These are phyloP conservation scores for Bidens hawaiensis DNA, from an alignment of 140 eudicot genomes.

Conservation along the genomic window DNA sequence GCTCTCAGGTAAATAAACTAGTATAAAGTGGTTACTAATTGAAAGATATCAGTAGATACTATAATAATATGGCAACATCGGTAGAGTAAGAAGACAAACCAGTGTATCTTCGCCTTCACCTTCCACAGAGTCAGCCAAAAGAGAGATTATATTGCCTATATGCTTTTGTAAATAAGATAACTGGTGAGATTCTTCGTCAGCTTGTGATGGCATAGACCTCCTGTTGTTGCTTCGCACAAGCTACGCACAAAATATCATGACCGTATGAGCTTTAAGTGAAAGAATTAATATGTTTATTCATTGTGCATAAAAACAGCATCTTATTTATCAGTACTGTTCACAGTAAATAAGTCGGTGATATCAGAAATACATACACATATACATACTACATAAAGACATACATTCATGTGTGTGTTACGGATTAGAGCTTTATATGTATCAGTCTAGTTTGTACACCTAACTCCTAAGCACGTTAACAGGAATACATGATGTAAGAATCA, in stretches of 20 bases:
- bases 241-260: slow-evolving; percentile 39
- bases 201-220: slow-evolving; percentile 88
- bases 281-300: background rate
- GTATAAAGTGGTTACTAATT: background rate
- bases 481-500: background rate
- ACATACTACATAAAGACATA: background rate
- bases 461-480: background rate
- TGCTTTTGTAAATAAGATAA: slow-evolving; percentile 90
- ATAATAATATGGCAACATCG: background rate
- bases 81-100: slow-evolving; percentile 48
- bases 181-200: slow-evolving; percentile 97
- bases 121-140: slow-evolving; percentile 62
- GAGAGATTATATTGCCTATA: slow-evolving; percentile 70
- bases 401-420: slow-evolving; percentile 1
- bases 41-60: background rate
- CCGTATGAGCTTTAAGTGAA: background rate
- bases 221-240: slow-evolving; percentile 97
- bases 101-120: slow-evolving; percentile 77
- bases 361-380: background rate
- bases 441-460: slow-evolving; percentile 13
- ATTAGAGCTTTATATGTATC: background rate
- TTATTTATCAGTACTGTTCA: background rate
- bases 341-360: background rate
- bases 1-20: slow-evolving; percentile 1
- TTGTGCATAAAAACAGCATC: background rate